Base-by-base conservation (phyloP, 306 rosid genomes). In the Casuarina glauca region DNA sequence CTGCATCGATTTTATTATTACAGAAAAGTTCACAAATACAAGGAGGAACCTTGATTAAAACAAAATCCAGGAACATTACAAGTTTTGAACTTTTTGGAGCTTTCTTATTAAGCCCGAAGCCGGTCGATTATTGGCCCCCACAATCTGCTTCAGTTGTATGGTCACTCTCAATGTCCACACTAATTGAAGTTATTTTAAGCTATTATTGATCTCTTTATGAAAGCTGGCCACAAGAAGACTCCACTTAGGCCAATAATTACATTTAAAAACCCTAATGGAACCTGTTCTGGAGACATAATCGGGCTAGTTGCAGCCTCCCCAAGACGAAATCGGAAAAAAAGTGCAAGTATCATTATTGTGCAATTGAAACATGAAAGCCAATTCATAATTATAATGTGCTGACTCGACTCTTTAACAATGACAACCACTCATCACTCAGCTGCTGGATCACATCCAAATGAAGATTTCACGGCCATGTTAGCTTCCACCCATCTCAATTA, bases 241-340 rank as follows among this genome's bases (percentile, higher is more conserved):
- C 76, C 86, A 82, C 84, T 73, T 53, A 58, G 75, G 60, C 61
- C 75, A 82, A 85, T 86, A 72, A 84, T 86, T 86, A 60, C 51
- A 72, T 73, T 74, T 79, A 53, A 54, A 63, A 46, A 77, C 70
- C 77, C 35, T 84, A 72, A 67, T 74, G 74, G 68, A 45, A 49
- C 43, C 79, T 72, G 43, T 63, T 55, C 42, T n/a, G 35, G n/a
- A 75, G 42, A 67, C 43, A n/a, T 70, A 5, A 54, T 77, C 63
- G 86, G 76, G 68, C 73, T 68, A 78, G 91, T 79, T 76, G 52
- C 57, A 78, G 76, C 91, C 89, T 82, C 88, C 89, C 87, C 87
- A 62, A 62, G 74, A 62, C 50, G 57, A 39, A 11, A 63, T 74
- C 78, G 0, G 32, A 20, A 58, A 39, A 74, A 69, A 32, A 75